Conservation (phyloP, 2,329 filamentous ascomycete genomes). For the Helotiales sp. region DNA sequence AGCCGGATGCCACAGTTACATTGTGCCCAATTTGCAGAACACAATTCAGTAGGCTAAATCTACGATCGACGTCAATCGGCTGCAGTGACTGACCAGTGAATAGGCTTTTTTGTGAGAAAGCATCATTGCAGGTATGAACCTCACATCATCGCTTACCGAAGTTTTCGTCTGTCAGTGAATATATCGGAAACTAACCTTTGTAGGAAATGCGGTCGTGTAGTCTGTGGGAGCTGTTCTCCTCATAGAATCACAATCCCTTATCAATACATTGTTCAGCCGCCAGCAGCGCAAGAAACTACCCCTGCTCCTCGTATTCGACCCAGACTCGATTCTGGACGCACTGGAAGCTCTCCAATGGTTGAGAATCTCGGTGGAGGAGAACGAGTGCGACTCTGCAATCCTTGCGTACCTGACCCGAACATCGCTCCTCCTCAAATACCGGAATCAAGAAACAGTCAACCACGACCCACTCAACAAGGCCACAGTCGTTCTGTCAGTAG, state of each 20-base stretch:
- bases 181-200: neutral
- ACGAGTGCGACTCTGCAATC: constrained; percentile 73
- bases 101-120: constrained; percentile 77
- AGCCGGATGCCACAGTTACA: constrained; percentile 82
- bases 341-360: constrained; percentile 31
- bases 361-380: constrained; percentile 64
- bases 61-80: neutral
- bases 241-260: constrained; percentile 94
- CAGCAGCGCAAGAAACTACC: constrained; percentile 43
- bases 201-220: constrained; percentile 90
- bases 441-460: constrained; percentile 13
- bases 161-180: constrained; percentile 13
- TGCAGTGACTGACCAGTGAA: constrained; percentile 17
- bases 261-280: constrained; percentile 87
- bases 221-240: constrained; percentile 87
- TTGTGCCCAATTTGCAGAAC: constrained; percentile 83
- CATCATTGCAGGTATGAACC: constrained; percentile 82
- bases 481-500: constrained; percentile 33
- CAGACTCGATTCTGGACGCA: constrained; percentile 27
- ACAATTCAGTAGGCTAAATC: constrained; percentile 63
- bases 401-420: constrained; percentile 73
- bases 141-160: neutral
- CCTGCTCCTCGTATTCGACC: constrained; percentile 19
- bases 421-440: constrained; percentile 54
- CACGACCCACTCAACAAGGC: constrained; percentile 12